phyloP scores from a whole-genome alignment of 306 rosid genomes.

The Acacia crassicarpa region DNA sequence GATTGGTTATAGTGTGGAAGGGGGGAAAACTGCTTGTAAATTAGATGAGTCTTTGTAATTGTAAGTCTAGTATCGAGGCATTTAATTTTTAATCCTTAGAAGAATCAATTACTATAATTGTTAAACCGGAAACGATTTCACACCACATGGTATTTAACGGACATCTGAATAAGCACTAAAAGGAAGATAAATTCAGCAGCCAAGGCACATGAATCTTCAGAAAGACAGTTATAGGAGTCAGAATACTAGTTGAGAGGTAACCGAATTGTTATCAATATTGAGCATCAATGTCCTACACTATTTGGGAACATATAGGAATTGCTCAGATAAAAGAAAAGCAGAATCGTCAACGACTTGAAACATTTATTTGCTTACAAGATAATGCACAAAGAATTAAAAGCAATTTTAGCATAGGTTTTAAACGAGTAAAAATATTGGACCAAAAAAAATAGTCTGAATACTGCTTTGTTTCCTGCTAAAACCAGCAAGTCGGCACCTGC shows the following conservation, averaged over 20 bases:
- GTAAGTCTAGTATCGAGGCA: not conserved
- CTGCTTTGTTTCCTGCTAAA: not conserved
- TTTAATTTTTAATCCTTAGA: not conserved
- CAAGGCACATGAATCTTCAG: not conserved
- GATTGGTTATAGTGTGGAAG: not conserved
- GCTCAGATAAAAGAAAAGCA: not conserved
- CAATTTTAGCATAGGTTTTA: not conserved
- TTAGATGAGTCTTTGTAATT: not conserved
- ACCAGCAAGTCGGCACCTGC: not conserved
- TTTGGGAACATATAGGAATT: not conserved
- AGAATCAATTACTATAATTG: not conserved
- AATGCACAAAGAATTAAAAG: slow-evolving; percentile 3
- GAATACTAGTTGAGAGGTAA: not conserved
- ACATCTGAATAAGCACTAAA: not conserved
- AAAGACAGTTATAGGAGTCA: not conserved
- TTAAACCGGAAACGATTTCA: not conserved
- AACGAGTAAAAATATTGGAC: not conserved
- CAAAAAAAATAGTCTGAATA: not conserved
- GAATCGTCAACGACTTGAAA: not conserved
- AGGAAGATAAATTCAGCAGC: not conserved
- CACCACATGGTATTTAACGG: not conserved
- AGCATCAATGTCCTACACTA: not conserved
- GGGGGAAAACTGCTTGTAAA: not conserved
- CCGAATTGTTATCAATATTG: not conserved
- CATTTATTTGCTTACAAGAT: slow-evolving; percentile 8